Conservation (phyloP, 768 basidiomycete genomes). For the Macrolepiota fuliginosa region DNA sequence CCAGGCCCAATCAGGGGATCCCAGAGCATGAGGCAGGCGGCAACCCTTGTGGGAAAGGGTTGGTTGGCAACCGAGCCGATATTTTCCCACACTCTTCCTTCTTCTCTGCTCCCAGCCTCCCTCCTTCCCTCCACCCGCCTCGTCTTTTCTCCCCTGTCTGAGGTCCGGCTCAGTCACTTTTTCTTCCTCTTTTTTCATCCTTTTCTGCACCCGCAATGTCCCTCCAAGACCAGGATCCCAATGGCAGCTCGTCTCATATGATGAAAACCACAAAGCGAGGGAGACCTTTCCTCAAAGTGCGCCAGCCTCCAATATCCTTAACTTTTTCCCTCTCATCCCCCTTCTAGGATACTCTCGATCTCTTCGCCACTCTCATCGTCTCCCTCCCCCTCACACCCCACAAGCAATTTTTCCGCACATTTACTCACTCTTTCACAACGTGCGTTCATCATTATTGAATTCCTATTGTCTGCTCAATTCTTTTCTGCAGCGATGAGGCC, state of each 20-base stretch:
- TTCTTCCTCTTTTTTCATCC: constrained; percentile 47
- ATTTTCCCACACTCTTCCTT: constrained; percentile 33
- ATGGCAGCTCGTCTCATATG: constrained; percentile 83
- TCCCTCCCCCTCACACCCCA: constrained; percentile 86
- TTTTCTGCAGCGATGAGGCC: constrained; percentile 80
- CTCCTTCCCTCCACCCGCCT: constrained; percentile 23
- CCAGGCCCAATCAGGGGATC: constrained; percentile 29
- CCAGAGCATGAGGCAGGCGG: constrained; percentile 29
- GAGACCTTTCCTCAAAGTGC: constrained; percentile 88
- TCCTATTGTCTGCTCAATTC: constrained; percentile 13
- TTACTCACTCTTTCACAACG: constrained; percentile 95
- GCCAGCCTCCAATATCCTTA: constrained; percentile 16
- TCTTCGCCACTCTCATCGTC: constrained; percentile 95
- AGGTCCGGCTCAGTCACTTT: constrained; percentile 22
- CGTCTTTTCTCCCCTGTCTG: constrained; percentile 24
- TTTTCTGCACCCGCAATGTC: constrained; percentile 35
- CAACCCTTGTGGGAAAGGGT: constrained; percentile 37
- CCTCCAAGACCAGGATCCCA: constrained; percentile 41
- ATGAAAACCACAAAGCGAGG: constrained; percentile 99
- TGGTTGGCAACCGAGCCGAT: constrained; percentile 21
- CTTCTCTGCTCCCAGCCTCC: constrained; percentile 26
- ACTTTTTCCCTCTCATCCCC: neutral
- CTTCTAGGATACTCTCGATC: constrained; percentile 90
- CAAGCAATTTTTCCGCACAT: constrained; percentile 95
- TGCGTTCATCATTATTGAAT: constrained; percentile 39